Evolutionary conservation across 345 rosid species (phyloP), one percentile per base, ranked within the genome.

Genomic region (Moricandia moricandioides): DNA sequence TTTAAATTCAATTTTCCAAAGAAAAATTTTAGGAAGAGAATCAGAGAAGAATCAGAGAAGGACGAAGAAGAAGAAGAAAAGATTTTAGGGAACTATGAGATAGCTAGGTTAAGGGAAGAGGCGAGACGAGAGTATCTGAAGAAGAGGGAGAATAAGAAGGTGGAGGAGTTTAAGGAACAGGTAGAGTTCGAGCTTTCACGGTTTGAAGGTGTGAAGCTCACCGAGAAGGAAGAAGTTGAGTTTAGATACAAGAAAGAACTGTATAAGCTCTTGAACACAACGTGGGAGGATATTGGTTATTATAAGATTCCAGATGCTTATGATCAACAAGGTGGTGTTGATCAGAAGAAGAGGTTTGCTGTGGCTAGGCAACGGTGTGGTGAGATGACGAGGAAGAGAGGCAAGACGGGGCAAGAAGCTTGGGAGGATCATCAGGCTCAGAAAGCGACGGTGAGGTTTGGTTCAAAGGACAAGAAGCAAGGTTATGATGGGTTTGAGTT

Each of bases 271-370:
- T 6, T 58, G 62, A 71, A 64, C 77, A 47, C 66, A n/a, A 59
- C 57, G 29, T 54, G 12, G 12, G 56, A 59, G n/a, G 66, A 47
- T 72, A 64, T 34, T 72, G 64, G 55, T 16, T 39, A 7, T 16
- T 78, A 78, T 39, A 35, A 21, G 16, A 65, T 72, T 1, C 81
- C 77, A 12, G 73, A 78, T 8, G 73, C 73, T 14, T 78, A 78
- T 72, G 78, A 78, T 72, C 77, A 13, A 17, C 35, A 78, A 16
- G 73, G 77, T 5, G 16, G 6, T 49, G 33, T 65, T 67, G 73
- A 78, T 49, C 81, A 78, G 81, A 78, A 24, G 69, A 72, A 67
- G 69, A 78, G 78, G 14, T 78, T 78, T 67, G 49, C 0, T 61
- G 81, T 51, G 2, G 73, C 73, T 0, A 10, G 7, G 33, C 49